These are phyloP conservation scores for Ustilago cynodontis DNA, from an alignment of 1,284 basidiomycete genomes.

Conservation along the genomic window DNA sequence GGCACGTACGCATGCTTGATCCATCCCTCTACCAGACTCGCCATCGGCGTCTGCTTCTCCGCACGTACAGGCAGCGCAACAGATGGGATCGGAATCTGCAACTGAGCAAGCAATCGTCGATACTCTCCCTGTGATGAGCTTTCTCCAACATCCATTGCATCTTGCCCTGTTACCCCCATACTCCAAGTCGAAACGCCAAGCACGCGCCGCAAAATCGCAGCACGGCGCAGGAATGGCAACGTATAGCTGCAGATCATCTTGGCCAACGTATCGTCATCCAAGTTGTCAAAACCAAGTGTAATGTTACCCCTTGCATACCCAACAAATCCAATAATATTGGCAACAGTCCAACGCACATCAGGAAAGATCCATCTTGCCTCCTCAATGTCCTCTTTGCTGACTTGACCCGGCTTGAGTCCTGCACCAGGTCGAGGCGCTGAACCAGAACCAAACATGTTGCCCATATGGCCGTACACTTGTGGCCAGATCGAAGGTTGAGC, in stretches of 20 bases:
- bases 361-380: slow-evolving; percentile 62
- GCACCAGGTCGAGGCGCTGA: slow-evolving; percentile 38
- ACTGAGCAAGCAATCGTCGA: slow-evolving; percentile 49
- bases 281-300: slow-evolving; percentile 67
- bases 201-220: slow-evolving; percentile 85
- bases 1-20: slow-evolving; percentile 68
- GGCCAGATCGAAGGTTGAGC: slow-evolving; percentile 67
- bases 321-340: slow-evolving; percentile 66
- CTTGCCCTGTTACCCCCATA: neutral
- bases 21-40: slow-evolving; percentile 68
- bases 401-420: slow-evolving; percentile 36
- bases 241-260: slow-evolving; percentile 90
- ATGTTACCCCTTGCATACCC: slow-evolving; percentile 69
- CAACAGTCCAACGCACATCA: slow-evolving; percentile 66
- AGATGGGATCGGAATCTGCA: slow-evolving; percentile 61
- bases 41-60: slow-evolving; percentile 64
- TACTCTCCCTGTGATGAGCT: slow-evolving; percentile 58
- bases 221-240: slow-evolving; percentile 91
- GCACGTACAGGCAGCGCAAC: slow-evolving; percentile 60
- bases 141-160: slow-evolving; percentile 25
- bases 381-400: slow-evolving; percentile 46
- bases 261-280: slow-evolving; percentile 74
- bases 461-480: slow-evolving; percentile 49
- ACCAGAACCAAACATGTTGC: slow-evolving; percentile 29
- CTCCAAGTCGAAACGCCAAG: slow-evolving; percentile 68